A percentile compares a stretch with the other conserved stretches of the same genome.
phyloP scores from a whole-genome alignment of 805 yeast species.

The Dipodascus geniculatus region DNA sequence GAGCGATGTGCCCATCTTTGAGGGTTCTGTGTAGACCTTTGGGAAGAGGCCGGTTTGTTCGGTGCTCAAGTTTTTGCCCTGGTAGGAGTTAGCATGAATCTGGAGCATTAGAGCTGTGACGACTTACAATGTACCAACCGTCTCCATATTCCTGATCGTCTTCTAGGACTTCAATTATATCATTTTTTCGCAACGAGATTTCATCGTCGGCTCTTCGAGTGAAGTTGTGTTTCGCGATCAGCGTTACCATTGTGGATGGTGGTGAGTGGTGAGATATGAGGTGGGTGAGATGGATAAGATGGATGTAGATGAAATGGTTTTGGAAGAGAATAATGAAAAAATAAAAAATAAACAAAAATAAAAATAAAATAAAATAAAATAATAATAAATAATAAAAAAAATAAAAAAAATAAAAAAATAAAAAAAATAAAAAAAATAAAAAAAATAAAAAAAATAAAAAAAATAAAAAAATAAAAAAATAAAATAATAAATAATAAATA shows the following conservation, averaged over 20 bases:
- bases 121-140: neutral
- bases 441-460: too few species aligned
- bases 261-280: too few species aligned
- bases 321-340: neutral
- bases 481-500: too few species aligned
- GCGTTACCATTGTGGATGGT: neutral
- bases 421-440: too few species aligned
- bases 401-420: too few species aligned
- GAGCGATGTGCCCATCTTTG: neutral
- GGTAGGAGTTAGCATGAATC: neutral
- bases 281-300: neutral
- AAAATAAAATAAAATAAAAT: too few species aligned
- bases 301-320: too few species aligned
- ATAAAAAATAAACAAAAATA: too few species aligned
- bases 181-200: neutral
- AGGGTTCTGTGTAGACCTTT: constrained; percentile 43
- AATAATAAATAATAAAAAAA: too few species aligned
- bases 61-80: constrained; percentile 41
- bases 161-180: neutral
- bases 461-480: too few species aligned
- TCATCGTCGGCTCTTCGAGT: neutral
- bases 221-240: neutral
- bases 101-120: neutral
- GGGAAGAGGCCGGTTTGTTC: constrained; percentile 83
- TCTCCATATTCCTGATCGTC: neutral